Evolutionary conservation across 1,139 yeast species (phyloP), one percentile per base, ranked within the genome.

Genomic region (Geotrichum restrictum): DNA sequence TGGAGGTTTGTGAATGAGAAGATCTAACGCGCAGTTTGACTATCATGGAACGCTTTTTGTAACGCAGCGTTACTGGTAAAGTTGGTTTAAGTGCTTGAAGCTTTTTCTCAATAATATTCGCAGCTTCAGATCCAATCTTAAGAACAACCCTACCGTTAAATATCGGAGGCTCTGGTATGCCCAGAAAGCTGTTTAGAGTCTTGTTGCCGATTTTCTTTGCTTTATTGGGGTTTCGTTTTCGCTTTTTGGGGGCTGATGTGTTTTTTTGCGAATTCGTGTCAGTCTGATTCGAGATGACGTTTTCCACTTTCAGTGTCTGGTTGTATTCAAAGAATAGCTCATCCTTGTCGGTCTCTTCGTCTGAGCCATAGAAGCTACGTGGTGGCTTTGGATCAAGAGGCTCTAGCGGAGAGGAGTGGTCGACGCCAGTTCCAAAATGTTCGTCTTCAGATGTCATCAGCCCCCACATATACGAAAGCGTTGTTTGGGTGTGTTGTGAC

Each of bases 361-460:
- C 19, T n/a, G 31, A 14, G 5, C 14, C 21, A 14, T 21, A 16
- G 8, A 13, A 16, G 7, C 19, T 40, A 18, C 22, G 31, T 11
- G 27, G 16, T 10, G 33, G 16, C 4, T 3, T 16, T 21, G 32
- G 6, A 27, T 13, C 33, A 21, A 13, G 16, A 13, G 44, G 33
- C 44, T 40, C 44, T 8, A 34, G 8, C 29, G 5, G 29, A 24
- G 29, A 24, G 29, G 5, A 5, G 8, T 24, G 29, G 5, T 8
- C 29, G 5, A 8, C 29, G 8, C 8, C 11, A 10, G 8, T 29
- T 27, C 22, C 31, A 22, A 13, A 39, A 11, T 19, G n/a, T 22
- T 39, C 42, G 27, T 51, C 50, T 24, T 51, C 53, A 11, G 49
- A 45, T 7, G 53, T 51, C 19, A 46, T 21, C 33, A 51, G 22